These are phyloP conservation scores for Ogataea saltuana DNA, from an alignment of 805 yeast genomes.

Conservation along the genomic window DNA sequence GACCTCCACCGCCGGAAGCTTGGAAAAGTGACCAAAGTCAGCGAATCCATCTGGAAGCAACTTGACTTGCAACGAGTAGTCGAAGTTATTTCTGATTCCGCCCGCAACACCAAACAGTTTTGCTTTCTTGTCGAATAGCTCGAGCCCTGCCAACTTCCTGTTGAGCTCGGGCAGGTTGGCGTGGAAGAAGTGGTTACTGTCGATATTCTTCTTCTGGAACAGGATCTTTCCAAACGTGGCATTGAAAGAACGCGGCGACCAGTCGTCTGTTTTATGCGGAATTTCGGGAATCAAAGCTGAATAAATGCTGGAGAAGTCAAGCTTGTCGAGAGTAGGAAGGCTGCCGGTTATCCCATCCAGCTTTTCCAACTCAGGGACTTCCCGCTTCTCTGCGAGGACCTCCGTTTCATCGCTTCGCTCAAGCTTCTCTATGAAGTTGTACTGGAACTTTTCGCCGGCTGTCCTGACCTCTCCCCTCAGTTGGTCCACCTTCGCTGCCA, in stretches of 20 bases:
- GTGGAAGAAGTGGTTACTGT: slow-evolving; percentile 26
- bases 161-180: slow-evolving; percentile 29
- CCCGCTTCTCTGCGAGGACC: not conserved
- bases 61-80: slow-evolving; percentile 31
- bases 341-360: not conserved
- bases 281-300: slow-evolving; percentile 12
- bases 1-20: slow-evolving; percentile 35
- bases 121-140: slow-evolving; percentile 26
- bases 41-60: slow-evolving; percentile 36
- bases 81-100: slow-evolving; percentile 33
- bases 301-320: slow-evolving; percentile 11
- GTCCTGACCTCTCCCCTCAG: slow-evolving; percentile 23
- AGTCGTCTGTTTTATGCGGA: slow-evolving; percentile 12
- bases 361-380: not conserved
- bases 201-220: slow-evolving; percentile 15
- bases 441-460: slow-evolving; percentile 32
- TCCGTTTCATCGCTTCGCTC: too few relatives aligned
- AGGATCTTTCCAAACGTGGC: slow-evolving; percentile 34
- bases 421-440: slow-evolving; percentile 30
- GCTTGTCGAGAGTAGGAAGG: not conserved
- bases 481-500: slow-evolving; percentile 23
- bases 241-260: slow-evolving; percentile 28
- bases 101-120: slow-evolving; percentile 33
- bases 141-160: slow-evolving; percentile 25
- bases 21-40: slow-evolving; percentile 23